Conservation (phyloP, 2,329 filamentous ascomycete species). For the Magnaporthiopsis rhizophila region DNA sequence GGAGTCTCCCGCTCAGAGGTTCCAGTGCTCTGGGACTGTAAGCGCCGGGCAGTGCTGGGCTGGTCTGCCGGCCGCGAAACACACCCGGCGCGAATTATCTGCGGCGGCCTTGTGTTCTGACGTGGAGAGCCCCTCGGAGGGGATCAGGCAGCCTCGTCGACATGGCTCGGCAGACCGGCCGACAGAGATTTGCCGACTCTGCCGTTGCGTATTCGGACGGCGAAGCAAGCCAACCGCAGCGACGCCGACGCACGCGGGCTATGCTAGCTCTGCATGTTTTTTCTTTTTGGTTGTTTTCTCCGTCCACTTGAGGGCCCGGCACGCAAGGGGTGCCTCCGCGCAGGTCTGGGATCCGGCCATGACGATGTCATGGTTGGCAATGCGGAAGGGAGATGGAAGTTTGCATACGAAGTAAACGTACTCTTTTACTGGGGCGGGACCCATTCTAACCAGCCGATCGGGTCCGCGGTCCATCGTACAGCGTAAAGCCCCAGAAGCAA, state of each 20-base stretch:
- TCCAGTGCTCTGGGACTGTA: not conserved
- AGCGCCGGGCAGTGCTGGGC: not conserved
- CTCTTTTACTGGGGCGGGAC: too few species aligned
- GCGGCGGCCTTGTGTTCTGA: not conserved
- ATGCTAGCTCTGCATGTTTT: too few species aligned
- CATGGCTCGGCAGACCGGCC: too few species aligned
- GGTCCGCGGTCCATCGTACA: not conserved
- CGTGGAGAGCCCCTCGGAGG: too few species aligned
- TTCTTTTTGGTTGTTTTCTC: too few species aligned
- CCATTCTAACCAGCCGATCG: not conserved
- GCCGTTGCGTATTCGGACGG: not conserved
- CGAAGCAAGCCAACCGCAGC: not conserved
- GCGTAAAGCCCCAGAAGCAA: not conserved
- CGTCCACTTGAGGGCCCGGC: too few species aligned
- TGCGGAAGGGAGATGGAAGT: too few species aligned
- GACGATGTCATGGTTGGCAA: too few species aligned
- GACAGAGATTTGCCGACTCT: not conserved
- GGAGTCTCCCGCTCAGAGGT: not conserved
- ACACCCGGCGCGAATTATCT: not conserved
- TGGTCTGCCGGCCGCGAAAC: too few species aligned
- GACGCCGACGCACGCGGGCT: not conserved
- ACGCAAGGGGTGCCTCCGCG: not conserved
- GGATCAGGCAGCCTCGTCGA: not conserved
- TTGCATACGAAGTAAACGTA: not conserved
- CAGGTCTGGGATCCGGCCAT: too few species aligned